Conservation (phyloP, 2,329 filamentous ascomycete genomes). For the Epicoccum sorghinum region DNA sequence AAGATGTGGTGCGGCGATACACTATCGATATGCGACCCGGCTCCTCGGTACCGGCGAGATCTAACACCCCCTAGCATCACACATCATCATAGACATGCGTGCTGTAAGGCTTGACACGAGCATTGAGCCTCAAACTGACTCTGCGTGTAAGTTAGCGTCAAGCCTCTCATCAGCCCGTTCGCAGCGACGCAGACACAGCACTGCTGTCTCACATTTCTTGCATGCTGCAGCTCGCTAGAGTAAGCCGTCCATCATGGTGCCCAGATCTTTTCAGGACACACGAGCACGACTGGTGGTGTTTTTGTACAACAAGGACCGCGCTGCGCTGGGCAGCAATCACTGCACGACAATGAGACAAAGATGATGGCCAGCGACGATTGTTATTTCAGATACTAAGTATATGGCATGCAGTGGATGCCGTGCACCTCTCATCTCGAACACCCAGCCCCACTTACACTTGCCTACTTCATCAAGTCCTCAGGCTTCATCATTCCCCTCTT, state of each 20-base stretch:
- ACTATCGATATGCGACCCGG: conserved; percentile 11
- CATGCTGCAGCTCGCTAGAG: not conserved
- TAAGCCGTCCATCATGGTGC: conserved; percentile 42
- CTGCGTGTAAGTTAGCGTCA: not conserved
- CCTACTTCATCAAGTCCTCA: conserved; percentile 21
- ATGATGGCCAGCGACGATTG: conserved; percentile 57
- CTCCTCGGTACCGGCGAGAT: conserved; percentile 9
- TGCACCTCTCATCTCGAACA: no score
- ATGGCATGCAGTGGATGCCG: no score
- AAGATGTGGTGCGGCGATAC: conserved; percentile 5
- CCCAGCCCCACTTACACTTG: not conserved
- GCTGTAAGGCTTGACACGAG: not conserved
- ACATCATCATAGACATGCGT: conserved; percentile 5
- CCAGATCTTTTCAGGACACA: conserved; percentile 55
- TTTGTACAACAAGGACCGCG: conserved; percentile 54
- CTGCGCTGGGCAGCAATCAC: conserved; percentile 47
- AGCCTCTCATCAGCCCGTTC: no score
- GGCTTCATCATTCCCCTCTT: conserved; percentile 24
- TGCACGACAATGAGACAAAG: conserved; percentile 49
- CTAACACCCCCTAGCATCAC: conserved; percentile 8
- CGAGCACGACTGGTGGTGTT: conserved; percentile 50
- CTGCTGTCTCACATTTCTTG: not conserved
- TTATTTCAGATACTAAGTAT: no score
- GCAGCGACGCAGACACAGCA: no score
- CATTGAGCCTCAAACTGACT: not conserved